Conservation (phyloP, 2,329 filamentous ascomycete genomes). For the Chaetoscypha palmicola region DNA sequence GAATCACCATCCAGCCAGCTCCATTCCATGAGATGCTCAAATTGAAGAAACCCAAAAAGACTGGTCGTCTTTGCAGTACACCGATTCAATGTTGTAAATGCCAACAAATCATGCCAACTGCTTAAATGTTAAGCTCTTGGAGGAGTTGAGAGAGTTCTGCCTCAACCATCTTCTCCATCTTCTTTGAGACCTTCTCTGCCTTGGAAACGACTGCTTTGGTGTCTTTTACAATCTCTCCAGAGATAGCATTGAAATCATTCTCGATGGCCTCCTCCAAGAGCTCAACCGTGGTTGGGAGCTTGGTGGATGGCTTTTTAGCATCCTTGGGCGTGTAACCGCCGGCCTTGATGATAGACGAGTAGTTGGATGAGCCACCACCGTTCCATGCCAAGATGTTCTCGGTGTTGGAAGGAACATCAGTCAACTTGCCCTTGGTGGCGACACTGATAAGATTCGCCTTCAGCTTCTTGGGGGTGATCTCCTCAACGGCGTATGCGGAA, state of each 20-base stretch:
- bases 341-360: conserved; percentile 68
- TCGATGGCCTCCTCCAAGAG: conserved; percentile 55
- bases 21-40: conserved; percentile 27
- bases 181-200: conserved; percentile 55
- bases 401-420: conserved; percentile 77
- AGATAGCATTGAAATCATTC: conserved; percentile 49
- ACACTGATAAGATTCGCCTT: conserved; percentile 83
- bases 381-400: conserved; percentile 98
- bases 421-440: conserved; percentile 70
- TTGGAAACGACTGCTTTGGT: conserved; percentile 47
- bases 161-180: conserved; percentile 55
- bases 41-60: conserved; percentile 15
- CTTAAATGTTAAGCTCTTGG: conserved; percentile 36
- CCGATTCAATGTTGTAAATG: conserved; percentile 20
- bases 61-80: conserved; percentile 13
- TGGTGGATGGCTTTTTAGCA: conserved; percentile 36
- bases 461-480: conserved; percentile 87
- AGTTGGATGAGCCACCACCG: conserved; percentile 92
- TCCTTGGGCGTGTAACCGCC: conserved; percentile 61
- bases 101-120: conserved; percentile 8
- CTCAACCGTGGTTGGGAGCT: conserved; percentile 48
- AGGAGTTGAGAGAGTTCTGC: conserved; percentile 55
- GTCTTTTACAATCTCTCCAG: conserved; percentile 49
- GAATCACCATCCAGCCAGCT: conserved; percentile 25
- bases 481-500: conserved; percentile 83